Conservation (phyloP, 345 rosid species). For the Brassica nigra region DNA sequence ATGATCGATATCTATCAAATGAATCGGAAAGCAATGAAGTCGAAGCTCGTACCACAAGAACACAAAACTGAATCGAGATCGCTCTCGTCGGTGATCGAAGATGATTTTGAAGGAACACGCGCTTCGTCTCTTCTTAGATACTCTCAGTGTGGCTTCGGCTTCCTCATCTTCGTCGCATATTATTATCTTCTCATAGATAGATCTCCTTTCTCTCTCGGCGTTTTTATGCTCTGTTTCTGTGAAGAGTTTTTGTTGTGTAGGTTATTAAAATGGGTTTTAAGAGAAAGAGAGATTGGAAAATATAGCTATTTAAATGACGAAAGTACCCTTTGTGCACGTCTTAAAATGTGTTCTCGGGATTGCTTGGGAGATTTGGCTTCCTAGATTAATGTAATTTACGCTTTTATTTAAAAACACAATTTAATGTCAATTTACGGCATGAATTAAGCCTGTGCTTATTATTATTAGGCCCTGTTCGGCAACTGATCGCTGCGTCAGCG, state of each 20-base stretch:
- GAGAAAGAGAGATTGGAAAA: background rate
- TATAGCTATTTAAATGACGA: background rate
- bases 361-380: slow-evolving; percentile 24
- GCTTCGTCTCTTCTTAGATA: background rate
- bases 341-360: slow-evolving; percentile 20
- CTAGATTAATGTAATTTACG: slow-evolving; percentile 18
- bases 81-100: slow-evolving; percentile 4
- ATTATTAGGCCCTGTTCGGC: too few relatives aligned
- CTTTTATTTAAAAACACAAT: background rate
- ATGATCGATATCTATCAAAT: background rate
- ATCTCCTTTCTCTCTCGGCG: slow-evolving; percentile 30
- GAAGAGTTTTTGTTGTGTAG: slow-evolving; percentile 18
- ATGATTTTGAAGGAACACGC: background rate
- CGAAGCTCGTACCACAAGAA: background rate
- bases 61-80: background rate
- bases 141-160: background rate
- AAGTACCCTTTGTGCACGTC: background rate
- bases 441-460: background rate
- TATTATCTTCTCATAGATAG: background rate
- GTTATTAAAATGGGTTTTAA: background rate
- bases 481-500: too few relatives aligned
- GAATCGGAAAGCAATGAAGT: slow-evolving; percentile 24
- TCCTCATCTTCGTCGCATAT: slow-evolving; percentile 4
- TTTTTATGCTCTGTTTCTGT: slow-evolving; percentile 31
- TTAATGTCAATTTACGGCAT: slow-evolving; percentile 15